phyloP scores from a whole-genome alignment of 2,329 filamentous ascomycete species.

The Monilinia fructigena region DNA sequence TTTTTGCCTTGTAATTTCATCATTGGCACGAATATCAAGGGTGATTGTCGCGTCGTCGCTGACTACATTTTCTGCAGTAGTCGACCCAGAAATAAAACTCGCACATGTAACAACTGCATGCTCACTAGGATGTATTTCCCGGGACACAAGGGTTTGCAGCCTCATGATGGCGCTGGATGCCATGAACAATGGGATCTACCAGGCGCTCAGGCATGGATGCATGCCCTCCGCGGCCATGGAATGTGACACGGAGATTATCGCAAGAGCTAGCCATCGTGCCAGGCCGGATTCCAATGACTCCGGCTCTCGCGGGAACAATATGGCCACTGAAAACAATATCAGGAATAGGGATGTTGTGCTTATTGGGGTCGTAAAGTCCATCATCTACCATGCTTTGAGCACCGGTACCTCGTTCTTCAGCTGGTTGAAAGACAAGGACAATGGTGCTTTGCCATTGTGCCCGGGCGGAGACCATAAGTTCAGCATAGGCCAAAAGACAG shows the following conservation, averaged over 20 bases:
- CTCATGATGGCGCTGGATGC: slow-evolving; percentile 44
- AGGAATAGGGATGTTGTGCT: slow-evolving; percentile 49
- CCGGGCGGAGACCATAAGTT: slow-evolving; percentile 46
- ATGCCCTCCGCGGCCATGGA: slow-evolving; percentile 47
- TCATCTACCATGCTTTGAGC: slow-evolving; percentile 62
- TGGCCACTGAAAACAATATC: slow-evolving; percentile 55
- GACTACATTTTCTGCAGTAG: slow-evolving; percentile 46
- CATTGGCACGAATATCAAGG: slow-evolving; percentile 44
- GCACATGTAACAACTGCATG: slow-evolving; percentile 46
- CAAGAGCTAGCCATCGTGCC: slow-evolving; percentile 41
- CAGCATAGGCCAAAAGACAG: slow-evolving; percentile 53
- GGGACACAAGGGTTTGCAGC: slow-evolving; percentile 43
- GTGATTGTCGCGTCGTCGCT: slow-evolving; percentile 43
- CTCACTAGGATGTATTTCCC: slow-evolving; percentile 43
- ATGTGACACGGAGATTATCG: slow-evolving; percentile 41
- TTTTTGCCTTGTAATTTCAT: slow-evolving; percentile 37
- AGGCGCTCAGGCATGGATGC: slow-evolving; percentile 43
- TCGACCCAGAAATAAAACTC: slow-evolving; percentile 44
- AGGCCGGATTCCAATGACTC: slow-evolving; percentile 38
- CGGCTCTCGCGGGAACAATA: slow-evolving; percentile 45
- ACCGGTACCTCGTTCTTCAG: slow-evolving; percentile 62
- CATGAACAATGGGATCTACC: slow-evolving; percentile 49
- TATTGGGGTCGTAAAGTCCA: slow-evolving; percentile 48
- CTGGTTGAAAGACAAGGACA: slow-evolving; percentile 64
- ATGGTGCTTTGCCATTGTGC: slow-evolving; percentile 60